A percentile compares a stretch with the other conserved stretches of the same genome.
These are phyloP conservation scores for Globisporangium perplexum DNA, from an alignment of 352 stramenopile genomes.

Conservation along the genomic window DNA sequence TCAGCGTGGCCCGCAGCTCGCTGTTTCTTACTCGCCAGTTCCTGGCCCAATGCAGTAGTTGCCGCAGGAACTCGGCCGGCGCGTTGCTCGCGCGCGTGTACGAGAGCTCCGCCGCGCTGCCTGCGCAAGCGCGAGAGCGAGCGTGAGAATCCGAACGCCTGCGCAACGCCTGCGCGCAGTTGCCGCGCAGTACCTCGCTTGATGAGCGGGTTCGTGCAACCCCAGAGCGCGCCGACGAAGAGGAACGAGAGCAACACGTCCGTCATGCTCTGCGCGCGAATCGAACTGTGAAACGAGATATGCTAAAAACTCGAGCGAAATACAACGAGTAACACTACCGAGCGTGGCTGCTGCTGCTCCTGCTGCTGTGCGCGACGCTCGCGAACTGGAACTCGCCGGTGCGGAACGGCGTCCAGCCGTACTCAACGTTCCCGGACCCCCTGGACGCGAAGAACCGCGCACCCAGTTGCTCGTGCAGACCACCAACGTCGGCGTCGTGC, in stretches of 20 bases:
- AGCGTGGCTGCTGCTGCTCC: not conserved
- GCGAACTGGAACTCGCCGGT: slow-evolving; percentile 18
- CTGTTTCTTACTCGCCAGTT: slow-evolving; percentile 63
- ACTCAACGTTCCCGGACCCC: slow-evolving; percentile 7
- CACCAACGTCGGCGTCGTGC: not conserved
- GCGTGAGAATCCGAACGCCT: no score
- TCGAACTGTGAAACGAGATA: no score
- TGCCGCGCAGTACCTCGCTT: slow-evolving; percentile 42
- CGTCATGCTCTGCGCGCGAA: no score
- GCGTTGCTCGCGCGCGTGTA: slow-evolving; percentile 67
- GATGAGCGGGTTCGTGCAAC: slow-evolving; percentile 83
- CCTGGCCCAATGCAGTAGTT: slow-evolving; percentile 38
- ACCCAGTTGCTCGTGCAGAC: not conserved
- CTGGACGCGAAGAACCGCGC: slow-evolving; percentile 1
- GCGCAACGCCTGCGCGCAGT: no score
- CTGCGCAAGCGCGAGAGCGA: slow-evolving; percentile 16
- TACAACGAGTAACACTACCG: no score
- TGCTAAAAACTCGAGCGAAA: no score
- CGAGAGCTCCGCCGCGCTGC: slow-evolving; percentile 37
- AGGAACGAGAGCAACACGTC: slow-evolving; percentile 61
- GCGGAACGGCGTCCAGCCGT: slow-evolving; percentile 17
- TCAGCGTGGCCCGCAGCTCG: not conserved
- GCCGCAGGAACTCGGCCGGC: slow-evolving; percentile 33
- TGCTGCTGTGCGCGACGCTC: not conserved
- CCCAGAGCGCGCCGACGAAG: slow-evolving; percentile 80